Conservation (phyloP, 257 asterid species). For the Lycium ferocissimum region DNA sequence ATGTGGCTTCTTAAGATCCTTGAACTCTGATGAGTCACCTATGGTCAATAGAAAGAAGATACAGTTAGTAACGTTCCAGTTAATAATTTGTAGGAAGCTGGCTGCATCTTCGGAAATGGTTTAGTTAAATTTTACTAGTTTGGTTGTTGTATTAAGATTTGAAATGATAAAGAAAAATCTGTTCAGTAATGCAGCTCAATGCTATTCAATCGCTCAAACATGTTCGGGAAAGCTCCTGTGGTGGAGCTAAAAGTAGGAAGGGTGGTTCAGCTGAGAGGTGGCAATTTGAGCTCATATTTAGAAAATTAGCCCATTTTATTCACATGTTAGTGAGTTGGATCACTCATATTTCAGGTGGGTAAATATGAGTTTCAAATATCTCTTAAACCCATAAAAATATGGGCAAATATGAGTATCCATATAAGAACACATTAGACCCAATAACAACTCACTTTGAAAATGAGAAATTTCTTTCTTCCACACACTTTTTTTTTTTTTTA, state of each 20-base stretch:
- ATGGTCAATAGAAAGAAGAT: not conserved
- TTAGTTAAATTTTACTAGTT: not conserved
- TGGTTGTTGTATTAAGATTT: not conserved
- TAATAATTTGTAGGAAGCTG: not conserved
- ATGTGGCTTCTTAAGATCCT: not conserved
- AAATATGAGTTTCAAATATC: too few species aligned
- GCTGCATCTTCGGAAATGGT: not conserved
- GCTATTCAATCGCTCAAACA: not conserved
- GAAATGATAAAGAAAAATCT: not conserved
- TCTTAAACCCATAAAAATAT: too few species aligned
- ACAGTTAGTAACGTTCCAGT: not conserved
- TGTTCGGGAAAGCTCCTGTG: not conserved
- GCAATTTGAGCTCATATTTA: too few species aligned
- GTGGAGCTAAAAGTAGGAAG: not conserved
- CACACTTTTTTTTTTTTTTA: too few species aligned
- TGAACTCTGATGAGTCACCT: not conserved
- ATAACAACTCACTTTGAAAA: too few species aligned
- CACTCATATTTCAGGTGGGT: too few species aligned
- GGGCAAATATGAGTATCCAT: too few species aligned
- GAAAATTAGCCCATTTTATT: too few species aligned
- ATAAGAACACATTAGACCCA: too few species aligned
- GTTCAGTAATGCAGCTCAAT: not conserved
- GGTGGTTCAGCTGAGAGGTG: not conserved
- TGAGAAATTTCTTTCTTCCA: too few species aligned
- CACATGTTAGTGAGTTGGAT: too few species aligned